Evolutionary conservation across 805 yeast genomes (phyloP).

Genomic region (Pichia nanzhaoensis): DNA sequence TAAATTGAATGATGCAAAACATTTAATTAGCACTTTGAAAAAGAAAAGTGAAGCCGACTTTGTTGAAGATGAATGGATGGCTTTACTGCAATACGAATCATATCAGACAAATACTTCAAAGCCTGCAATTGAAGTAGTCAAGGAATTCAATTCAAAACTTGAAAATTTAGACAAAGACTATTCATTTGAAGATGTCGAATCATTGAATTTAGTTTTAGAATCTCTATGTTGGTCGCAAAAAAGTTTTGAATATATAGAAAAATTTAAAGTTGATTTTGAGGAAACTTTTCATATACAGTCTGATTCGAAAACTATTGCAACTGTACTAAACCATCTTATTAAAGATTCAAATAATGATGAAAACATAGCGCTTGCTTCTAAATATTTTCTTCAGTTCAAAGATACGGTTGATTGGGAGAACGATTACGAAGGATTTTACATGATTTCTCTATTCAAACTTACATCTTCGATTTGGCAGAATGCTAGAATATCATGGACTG

Average conservation of each 20-base stretch:
- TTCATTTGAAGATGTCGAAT: constrained; percentile 18
- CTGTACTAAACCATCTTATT: constrained; percentile 28
- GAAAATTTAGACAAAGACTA: constrained; percentile 14
- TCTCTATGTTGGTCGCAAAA: constrained; percentile 26
- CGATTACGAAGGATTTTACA: constrained; percentile 26
- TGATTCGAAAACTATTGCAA: constrained; percentile 32
- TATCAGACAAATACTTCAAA: constrained; percentile 11
- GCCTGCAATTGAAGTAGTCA: constrained; percentile 29
- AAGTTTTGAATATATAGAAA: constrained; percentile 21
- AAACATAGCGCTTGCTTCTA: constrained; percentile 6
- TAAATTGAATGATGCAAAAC: constrained; percentile 14
- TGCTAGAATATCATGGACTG: constrained; percentile 14
- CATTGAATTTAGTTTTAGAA: constrained; percentile 24
- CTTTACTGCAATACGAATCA: constrained; percentile 20
- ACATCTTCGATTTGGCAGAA: constrained; percentile 19
- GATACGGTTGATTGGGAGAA: constrained; percentile 41
- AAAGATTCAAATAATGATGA: constrained; percentile 1
- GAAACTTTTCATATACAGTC: constrained; percentile 26
- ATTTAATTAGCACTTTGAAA: constrained; percentile 14
- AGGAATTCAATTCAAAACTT: constrained; percentile 14
- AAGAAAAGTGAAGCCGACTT: constrained; percentile 12
- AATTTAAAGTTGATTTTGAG: constrained; percentile 27
- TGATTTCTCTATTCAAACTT: constrained; percentile 24
- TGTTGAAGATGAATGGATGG: constrained; percentile 22
- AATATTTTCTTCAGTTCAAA: constrained; percentile 13